Base-by-base conservation (phyloP, 1,284 basidiomycete species). In the Sphagnurus paluster region DNA sequence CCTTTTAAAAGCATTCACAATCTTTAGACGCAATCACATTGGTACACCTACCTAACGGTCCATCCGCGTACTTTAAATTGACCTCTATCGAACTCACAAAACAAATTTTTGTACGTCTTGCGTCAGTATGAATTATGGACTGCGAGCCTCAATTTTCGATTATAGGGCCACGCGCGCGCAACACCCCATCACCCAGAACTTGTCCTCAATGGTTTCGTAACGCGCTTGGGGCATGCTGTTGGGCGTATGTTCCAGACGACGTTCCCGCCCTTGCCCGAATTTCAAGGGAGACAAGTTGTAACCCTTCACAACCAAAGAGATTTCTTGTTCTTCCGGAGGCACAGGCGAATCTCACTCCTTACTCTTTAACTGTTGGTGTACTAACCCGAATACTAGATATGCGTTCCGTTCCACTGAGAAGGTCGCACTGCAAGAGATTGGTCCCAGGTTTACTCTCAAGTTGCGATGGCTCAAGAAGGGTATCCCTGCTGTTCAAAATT, bases 251-350 rank as follows among this genome's bases (percentile, higher is more conserved):
- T 99, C 66, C 96, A 98, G 59, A 91, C 91, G 1, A 79, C 96
- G 17, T 99, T 99, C 72, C 97, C 97, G 11, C 90, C 91, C 11
- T 77, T 98, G 54, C 95, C 96, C 0, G 90, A 97, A 66, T 94
- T 98, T 61, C 90, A 96, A 66, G 97, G 97, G 14, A 79, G 97
- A 33, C 97, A 99, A 68, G 95, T 98, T 11, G 94, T 98, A 3
- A 98, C 96, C 1, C 76, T 98, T 21, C 97, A 99, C 67, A 98
- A 98, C 61, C 95, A 98, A 66, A 82, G 97, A 45, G 97, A 99
- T 70, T 99, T 98, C 67, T 71, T 99, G 48, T 99, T 99, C 73
- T 98, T 99, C 76, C 76, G 97, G 49, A 76, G 97, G 54, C 95
- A 98, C 71, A 78, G 91, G 87, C 91, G n/a, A n/a, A n/a, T n/a